phyloP scores from a whole-genome alignment of 768 basidiomycete species.

The Termitomyces sp. region DNA sequence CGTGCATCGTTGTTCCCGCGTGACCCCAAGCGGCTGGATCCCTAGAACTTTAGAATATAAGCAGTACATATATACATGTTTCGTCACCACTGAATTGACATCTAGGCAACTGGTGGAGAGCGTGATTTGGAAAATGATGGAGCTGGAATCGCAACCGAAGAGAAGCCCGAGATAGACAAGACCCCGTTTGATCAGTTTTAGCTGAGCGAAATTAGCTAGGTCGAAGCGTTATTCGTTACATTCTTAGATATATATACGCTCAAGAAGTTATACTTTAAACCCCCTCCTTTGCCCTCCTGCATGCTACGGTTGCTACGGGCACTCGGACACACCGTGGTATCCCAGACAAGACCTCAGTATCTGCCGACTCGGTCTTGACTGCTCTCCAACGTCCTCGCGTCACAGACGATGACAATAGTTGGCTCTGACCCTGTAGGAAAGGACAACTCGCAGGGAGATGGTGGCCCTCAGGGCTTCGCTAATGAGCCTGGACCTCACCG shows the following conservation, averaged over 20 bases:
- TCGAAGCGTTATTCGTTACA: constrained; percentile 12
- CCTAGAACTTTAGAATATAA: constrained; percentile 58
- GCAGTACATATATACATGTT: neutral
- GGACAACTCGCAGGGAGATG: constrained; percentile 10
- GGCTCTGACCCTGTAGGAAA: constrained; percentile 20
- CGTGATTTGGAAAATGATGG: neutral
- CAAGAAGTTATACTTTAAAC: constrained; percentile 5
- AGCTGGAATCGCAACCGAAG: constrained; percentile 21
- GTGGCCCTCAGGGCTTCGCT: constrained; percentile 19
- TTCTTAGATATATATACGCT: constrained; percentile 7
- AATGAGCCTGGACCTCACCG: constrained; percentile 30
- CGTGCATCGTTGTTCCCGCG: constrained; percentile 92
- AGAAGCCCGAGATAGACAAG: constrained; percentile 23
- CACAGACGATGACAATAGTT: constrained; percentile 20
- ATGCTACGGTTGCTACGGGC: neutral
- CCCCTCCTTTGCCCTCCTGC: constrained; percentile 6
- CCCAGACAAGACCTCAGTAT: neutral
- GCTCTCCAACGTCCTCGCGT: constrained; percentile 14
- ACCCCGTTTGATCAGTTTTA: constrained; percentile 8
- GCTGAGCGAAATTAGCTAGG: constrained; percentile 21
- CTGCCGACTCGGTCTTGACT: neutral
- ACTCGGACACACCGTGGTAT: neutral
- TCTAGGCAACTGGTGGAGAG: neutral
- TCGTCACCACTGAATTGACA: neutral
- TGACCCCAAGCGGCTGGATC: constrained; percentile 92